A percentile compares a stretch with the other conserved stretches of the same genome.
phyloP scores from a whole-genome alignment of 495 filamentous ascomycete species.

The Saxophila tyrrhenica region DNA sequence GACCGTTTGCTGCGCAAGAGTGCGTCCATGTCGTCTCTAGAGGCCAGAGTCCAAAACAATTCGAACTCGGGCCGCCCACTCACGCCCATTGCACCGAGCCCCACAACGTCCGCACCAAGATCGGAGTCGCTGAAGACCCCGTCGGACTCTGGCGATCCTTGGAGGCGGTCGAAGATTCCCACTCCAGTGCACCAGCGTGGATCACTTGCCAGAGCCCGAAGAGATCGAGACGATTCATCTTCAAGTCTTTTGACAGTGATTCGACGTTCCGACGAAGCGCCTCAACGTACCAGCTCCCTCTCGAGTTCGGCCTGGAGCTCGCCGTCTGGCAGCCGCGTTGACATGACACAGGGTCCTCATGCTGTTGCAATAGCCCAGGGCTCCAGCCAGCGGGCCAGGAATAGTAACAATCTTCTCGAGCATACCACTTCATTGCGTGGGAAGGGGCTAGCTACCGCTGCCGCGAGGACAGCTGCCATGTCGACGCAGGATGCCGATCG shows the following conservation, averaged over 20 bases:
- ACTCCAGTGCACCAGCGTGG: constrained; percentile 19
- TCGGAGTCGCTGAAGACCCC: not conserved
- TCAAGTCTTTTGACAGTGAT: constrained; percentile 16
- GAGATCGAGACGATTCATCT: constrained; percentile 15
- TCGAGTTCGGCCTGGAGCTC: constrained; percentile 5
- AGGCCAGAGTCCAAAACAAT: not conserved
- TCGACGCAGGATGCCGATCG: not conserved
- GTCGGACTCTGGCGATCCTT: constrained; percentile 3
- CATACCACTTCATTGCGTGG: constrained; percentile 1
- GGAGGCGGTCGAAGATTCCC: constrained; percentile 27
- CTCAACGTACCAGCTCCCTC: not conserved
- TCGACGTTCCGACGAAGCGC: not conserved
- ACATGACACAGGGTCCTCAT: not conserved
- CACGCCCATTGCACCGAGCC: constrained; percentile 8
- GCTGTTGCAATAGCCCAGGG: not conserved
- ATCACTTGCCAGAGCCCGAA: constrained; percentile 11
- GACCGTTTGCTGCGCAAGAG: constrained; percentile 8
- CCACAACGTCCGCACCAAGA: constrained; percentile 1
- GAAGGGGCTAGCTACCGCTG: constrained; percentile 3
- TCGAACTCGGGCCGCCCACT: not conserved
- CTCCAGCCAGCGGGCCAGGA: not conserved
- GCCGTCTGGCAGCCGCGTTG: not conserved
- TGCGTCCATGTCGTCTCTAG: constrained; percentile 2
- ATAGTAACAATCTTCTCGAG: constrained; percentile 1
- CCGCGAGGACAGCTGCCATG: not conserved